Evolutionary conservation across 2,329 filamentous ascomycete genomes (phyloP).

Genomic region (Fusarium beomiforme): DNA sequence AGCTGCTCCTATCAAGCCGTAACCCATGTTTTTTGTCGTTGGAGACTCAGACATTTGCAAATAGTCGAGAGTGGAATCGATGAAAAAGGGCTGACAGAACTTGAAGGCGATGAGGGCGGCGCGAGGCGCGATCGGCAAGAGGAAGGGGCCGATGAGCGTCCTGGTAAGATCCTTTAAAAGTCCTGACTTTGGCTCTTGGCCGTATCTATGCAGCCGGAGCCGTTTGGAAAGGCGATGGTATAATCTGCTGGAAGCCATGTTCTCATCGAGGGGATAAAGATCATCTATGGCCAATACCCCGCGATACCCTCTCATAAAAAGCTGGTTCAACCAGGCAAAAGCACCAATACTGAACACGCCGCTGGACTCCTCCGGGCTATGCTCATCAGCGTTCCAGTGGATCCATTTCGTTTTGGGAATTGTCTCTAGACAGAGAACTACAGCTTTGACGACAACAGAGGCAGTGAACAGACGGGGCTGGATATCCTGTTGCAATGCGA

Average conservation of each 20-base stretch:
- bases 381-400: conserved; percentile 47
- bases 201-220: conserved; percentile 40
- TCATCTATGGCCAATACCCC: conserved; percentile 47
- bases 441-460: conserved; percentile 48
- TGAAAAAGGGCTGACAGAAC: conserved; percentile 57
- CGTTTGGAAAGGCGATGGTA: conserved; percentile 27
- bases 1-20: conserved; percentile 55
- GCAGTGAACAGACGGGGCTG: conserved; percentile 49
- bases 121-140: conserved; percentile 51
- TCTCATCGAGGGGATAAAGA: conserved; percentile 49
- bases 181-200: conserved; percentile 39
- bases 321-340: conserved; percentile 49
- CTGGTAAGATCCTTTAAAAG: conserved; percentile 44
- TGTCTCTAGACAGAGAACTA: conserved; percentile 51
- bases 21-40: conserved; percentile 44
- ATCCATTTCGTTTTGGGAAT: conserved; percentile 52
- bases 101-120: conserved; percentile 52
- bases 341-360: conserved; percentile 46
- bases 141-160: conserved; percentile 46
- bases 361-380: conserved; percentile 53
- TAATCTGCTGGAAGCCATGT: conserved; percentile 38
- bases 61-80: conserved; percentile 50
- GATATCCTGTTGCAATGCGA: conserved; percentile 37
- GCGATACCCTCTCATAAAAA: conserved; percentile 51
- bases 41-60: conserved; percentile 40